Percentiles rank a stretch among this genome's conserved stretches.
phyloP scores from a whole-genome alignment of 2,329 filamentous ascomycete genomes.

The Tolypocladium guangdongense region DNA sequence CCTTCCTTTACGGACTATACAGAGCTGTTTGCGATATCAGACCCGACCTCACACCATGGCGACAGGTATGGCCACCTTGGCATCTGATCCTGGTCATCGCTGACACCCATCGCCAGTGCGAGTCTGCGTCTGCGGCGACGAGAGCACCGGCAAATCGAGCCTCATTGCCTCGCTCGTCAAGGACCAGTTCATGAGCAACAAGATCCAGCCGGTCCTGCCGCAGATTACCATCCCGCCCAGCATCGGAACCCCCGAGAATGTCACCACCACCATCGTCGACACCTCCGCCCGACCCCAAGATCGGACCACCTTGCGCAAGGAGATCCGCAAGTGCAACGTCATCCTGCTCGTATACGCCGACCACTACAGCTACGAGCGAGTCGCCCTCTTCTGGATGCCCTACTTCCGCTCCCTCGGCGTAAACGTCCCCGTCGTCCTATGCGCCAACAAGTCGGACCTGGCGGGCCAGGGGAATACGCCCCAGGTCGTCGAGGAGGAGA shows the following conservation, averaged over 20 bases:
- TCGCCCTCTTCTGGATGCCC: conserved; percentile 96
- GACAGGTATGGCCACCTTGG: conserved; percentile 10
- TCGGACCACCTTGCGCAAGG: conserved; percentile 77
- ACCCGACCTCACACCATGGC: conserved; percentile 11
- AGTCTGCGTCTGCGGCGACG: conserved; percentile 93
- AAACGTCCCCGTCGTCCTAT: conserved; percentile 93
- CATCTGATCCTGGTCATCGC: conserved; percentile 5
- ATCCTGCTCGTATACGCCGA: conserved; percentile 96
- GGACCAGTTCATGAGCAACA: conserved; percentile 89
- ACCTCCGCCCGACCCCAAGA: conserved; percentile 93
- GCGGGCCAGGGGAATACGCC: conserved; percentile 62
- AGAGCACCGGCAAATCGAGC: conserved; percentile 88
- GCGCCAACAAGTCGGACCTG: conserved; percentile 95
- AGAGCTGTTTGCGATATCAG: conserved; percentile 1
- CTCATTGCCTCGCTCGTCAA: conserved; percentile 94
- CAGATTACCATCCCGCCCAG: conserved; percentile 91
- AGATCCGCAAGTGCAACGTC: conserved; percentile 93
- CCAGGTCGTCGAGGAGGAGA: conserved; percentile 89
- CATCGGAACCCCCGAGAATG: conserved; percentile 88
- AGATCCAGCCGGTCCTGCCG: conserved; percentile 88
- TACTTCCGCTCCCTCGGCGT: conserved; percentile 97
- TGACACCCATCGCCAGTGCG: conserved; percentile 44
- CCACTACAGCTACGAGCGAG: conserved; percentile 96
- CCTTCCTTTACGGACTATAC: background rate
- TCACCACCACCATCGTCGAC: conserved; percentile 95